phyloP scores from a whole-genome alignment of 2,329 filamentous ascomycete genomes.

The Sporothrix brasiliensis region DNA sequence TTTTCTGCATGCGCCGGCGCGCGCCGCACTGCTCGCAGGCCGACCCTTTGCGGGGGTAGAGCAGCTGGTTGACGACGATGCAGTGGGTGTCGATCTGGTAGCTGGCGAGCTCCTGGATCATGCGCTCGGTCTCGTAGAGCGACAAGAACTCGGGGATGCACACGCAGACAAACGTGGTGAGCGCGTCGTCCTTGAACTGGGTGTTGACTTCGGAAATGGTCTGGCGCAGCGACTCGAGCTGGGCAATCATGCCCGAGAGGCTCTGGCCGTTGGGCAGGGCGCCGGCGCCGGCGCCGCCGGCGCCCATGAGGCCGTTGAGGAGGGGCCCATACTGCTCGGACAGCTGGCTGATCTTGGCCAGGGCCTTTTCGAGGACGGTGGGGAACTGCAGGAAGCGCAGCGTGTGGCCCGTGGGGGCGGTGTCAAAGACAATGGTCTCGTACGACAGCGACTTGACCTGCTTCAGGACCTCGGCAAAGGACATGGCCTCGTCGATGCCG shows the following conservation, averaged over 20 bases:
- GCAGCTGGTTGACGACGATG: constrained; percentile 96
- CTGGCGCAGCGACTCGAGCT: constrained; percentile 89
- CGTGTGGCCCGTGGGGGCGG: constrained; percentile 95
- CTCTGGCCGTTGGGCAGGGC: constrained; percentile 86
- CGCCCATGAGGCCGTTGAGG: constrained; percentile 87
- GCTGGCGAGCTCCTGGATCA: constrained; percentile 95
- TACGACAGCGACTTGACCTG: constrained; percentile 99
- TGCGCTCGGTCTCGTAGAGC: constrained; percentile 97
- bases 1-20: constrained; percentile 96
- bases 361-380: constrained; percentile 94
- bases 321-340: constrained; percentile 94
- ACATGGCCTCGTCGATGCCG: constrained; percentile 99
- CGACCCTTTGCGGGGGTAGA: constrained; percentile 85
- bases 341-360: constrained; percentile 95
- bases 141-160: constrained; percentile 97
- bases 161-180: constrained; percentile 97
- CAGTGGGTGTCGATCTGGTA: constrained; percentile 96
- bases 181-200: constrained; percentile 94
- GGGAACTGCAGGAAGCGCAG: constrained; percentile 98
- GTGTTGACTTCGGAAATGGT: constrained; percentile 96
- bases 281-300: constrained; percentile 52
- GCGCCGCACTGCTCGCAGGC: constrained; percentile 95
- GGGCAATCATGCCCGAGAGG: constrained; percentile 87
- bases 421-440: constrained; percentile 99
- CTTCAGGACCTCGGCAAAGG: constrained; percentile 97